Percentiles rank a stretch among this genome's conserved stretches.
These are phyloP conservation scores for Clavispora fructus DNA, from an alignment of 805 yeast species.

Conservation along the genomic window DNA sequence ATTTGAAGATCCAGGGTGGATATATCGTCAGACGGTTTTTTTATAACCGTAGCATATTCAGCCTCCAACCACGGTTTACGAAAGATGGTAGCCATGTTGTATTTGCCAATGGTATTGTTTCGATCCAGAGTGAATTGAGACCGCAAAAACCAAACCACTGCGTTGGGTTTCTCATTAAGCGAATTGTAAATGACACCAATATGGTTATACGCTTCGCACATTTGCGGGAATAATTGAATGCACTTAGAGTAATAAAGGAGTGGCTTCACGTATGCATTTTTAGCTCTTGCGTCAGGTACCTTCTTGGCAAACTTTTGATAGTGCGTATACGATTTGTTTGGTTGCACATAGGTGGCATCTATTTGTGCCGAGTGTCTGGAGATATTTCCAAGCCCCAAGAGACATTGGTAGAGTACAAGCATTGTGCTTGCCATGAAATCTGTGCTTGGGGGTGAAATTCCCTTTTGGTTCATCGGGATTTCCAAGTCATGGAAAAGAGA, in stretches of 20 bases:
- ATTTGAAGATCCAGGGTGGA: constrained; percentile 13
- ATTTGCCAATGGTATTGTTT: constrained; percentile 41
- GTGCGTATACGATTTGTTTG: constrained; percentile 10
- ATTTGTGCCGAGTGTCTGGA: constrained; percentile 9
- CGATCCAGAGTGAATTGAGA: constrained; percentile 51
- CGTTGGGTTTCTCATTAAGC: constrained; percentile 41
- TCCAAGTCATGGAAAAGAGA: constrained; percentile 4
- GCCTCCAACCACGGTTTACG: constrained; percentile 30
- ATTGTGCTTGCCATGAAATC: constrained; percentile 12
- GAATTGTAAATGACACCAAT: constrained; percentile 43
- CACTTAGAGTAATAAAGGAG: constrained; percentile 44
- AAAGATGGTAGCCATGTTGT: constrained; percentile 39
- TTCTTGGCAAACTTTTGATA: constrained; percentile 9
- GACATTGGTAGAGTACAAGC: constrained; percentile 11
- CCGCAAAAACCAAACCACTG: constrained; percentile 50
- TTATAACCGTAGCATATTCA: constrained; percentile 7
- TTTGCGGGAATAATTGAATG: constrained; percentile 54
- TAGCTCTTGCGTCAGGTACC: not conserved
- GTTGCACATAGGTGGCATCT: constrained; percentile 8
- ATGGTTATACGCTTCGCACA: constrained; percentile 63
- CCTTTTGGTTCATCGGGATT: not conserved
- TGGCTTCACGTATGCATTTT: constrained; percentile 31
- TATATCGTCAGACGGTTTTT: not conserved
- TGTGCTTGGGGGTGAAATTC: not conserved
- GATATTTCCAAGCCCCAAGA: constrained; percentile 15